A percentile compares a stretch with the other conserved stretches of the same genome.
Evolutionary conservation across 805 yeast species (phyloP).

Genomic region (Cyberlindnera petersonii): DNA sequence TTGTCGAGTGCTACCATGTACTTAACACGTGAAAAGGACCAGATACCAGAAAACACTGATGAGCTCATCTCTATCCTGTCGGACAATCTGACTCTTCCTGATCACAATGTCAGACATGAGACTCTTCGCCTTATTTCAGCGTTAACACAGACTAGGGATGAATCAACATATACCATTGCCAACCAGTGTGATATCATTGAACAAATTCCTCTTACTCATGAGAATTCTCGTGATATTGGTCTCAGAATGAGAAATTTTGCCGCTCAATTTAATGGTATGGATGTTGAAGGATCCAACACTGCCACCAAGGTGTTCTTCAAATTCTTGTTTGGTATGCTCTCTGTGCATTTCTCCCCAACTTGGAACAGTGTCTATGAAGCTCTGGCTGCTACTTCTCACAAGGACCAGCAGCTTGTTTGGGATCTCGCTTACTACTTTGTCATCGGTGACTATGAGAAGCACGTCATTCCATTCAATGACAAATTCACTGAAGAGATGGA

Average conservation of each 20-base stretch:
- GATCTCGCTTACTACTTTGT: conserved; percentile 38
- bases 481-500: conserved; percentile 15
- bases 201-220: conserved; percentile 64
- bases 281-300: conserved; percentile 22
- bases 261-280: conserved; percentile 34
- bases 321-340: conserved; percentile 64
- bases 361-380: conserved; percentile 75
- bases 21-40: conserved; percentile 7
- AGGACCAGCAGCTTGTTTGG: conserved; percentile 53
- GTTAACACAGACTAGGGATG: conserved; percentile 27
- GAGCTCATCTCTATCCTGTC: conserved; percentile 27
- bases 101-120: conserved; percentile 44
- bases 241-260: conserved; percentile 62
- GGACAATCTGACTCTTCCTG: conserved; percentile 44
- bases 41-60: conserved; percentile 3
- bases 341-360: conserved; percentile 76
- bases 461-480: conserved; percentile 7
- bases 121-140: conserved; percentile 46
- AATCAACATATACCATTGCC: conserved; percentile 38
- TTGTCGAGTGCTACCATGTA: conserved; percentile 19
- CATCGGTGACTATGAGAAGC: conserved; percentile 10
- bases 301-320: conserved; percentile 37
- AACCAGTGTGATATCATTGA: conserved; percentile 59
- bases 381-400: conserved; percentile 43
- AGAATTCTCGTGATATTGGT: conserved; percentile 70